Conservation (phyloP, 345 rosid species). For the Arabidopsis suecica region DNA sequence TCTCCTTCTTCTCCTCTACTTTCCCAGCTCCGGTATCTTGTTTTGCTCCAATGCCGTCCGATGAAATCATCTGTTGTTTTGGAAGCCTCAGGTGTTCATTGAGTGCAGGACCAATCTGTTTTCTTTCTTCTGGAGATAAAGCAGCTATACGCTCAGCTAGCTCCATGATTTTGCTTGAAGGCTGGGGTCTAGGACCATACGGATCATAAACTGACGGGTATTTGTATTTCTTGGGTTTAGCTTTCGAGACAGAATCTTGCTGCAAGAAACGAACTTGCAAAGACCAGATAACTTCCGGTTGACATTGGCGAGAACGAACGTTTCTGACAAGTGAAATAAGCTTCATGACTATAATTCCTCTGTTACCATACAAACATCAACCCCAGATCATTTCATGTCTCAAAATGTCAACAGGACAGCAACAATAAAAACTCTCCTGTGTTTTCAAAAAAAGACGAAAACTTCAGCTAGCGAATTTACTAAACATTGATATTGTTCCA, state of each 20-base stretch:
- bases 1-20: conserved; percentile 48
- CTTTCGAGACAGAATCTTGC: conserved; percentile 40
- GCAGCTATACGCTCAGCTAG: conserved; percentile 48
- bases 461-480: background rate
- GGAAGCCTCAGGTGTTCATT: conserved; percentile 47
- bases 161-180: conserved; percentile 45
- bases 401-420: background rate
- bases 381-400: conserved; percentile 23
- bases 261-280: conserved; percentile 44
- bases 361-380: conserved; percentile 30
- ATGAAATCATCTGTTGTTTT: conserved; percentile 39
- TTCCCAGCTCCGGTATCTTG: conserved; percentile 38
- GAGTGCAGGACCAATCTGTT: conserved; percentile 45
- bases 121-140: conserved; percentile 42
- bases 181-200: conserved; percentile 47
- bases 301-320: conserved; percentile 33
- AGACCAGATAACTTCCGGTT: conserved; percentile 16
- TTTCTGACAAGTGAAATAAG: conserved; percentile 39
- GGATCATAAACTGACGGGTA: conserved; percentile 48
- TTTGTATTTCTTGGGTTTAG: conserved; percentile 45
- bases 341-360: conserved; percentile 42
- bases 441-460: background rate
- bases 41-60: conserved; percentile 36
- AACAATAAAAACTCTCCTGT: conserved; percentile 24
- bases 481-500: background rate